phyloP scores from a whole-genome alignment of 805 yeast genomes.

The Metschnikowia peoriensis region DNA sequence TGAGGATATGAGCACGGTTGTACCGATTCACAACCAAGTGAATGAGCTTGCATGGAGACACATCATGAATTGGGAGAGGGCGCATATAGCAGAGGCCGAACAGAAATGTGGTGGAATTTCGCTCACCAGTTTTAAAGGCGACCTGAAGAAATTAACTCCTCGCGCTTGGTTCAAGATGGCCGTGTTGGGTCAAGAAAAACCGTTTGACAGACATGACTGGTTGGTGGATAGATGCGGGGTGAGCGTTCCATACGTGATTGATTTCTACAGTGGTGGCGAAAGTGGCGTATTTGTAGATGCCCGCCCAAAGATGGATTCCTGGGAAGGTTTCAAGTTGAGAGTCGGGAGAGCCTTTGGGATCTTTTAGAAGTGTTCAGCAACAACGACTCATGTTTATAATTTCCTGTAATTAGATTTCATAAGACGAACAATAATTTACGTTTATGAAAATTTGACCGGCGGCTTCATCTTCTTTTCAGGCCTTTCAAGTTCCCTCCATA shows the following conservation, averaged over 20 bases:
- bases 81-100: constrained; percentile 47
- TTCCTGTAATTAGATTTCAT: background rate
- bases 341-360: constrained; percentile 57
- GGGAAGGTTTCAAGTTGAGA: constrained; percentile 79
- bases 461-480: too few species aligned
- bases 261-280: constrained; percentile 55
- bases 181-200: constrained; percentile 66
- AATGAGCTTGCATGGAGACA: constrained; percentile 92
- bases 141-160: constrained; percentile 81
- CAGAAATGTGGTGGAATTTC: constrained; percentile 76
- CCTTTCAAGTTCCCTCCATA: too few species aligned
- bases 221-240: constrained; percentile 79
- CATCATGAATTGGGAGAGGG: constrained; percentile 77
- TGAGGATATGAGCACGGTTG: constrained; percentile 82
- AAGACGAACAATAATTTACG: background rate
- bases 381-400: background rate
- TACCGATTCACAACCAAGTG: constrained; percentile 91
- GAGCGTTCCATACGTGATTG: constrained; percentile 86
- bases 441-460: background rate
- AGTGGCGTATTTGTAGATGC: constrained; percentile 80
- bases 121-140: constrained; percentile 85
- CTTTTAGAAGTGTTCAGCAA: background rate
- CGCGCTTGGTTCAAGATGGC: constrained; percentile 70
- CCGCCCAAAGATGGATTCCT: constrained; percentile 80
- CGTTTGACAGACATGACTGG: constrained; percentile 98